A percentile compares a stretch with the other conserved stretches of the same genome.
These are phyloP conservation scores for Clarkia xantiana DNA, from an alignment of 345 rosid genomes.

Conservation along the genomic window DNA sequence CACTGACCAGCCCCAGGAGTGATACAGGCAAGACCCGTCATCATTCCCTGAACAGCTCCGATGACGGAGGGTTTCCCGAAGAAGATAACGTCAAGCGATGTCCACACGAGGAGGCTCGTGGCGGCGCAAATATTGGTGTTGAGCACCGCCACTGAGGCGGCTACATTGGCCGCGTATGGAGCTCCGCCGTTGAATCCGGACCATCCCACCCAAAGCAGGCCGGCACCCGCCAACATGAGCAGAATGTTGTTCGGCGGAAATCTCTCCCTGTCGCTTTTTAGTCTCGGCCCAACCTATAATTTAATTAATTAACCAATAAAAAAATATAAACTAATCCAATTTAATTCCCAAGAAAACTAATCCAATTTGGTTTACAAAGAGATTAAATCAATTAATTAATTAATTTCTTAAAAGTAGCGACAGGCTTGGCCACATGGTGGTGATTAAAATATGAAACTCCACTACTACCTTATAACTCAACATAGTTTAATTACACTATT, in stretches of 20 bases:
- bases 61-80: slow-evolving; percentile 88
- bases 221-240: slow-evolving; percentile 90
- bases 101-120: slow-evolving; percentile 88
- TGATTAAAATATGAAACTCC: too few species aligned
- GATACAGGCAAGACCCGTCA: slow-evolving; percentile 76
- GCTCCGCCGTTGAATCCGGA: slow-evolving; percentile 97
- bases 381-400: too few species aligned
- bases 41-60: slow-evolving; percentile 93
- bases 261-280: slow-evolving; percentile 65
- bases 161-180: slow-evolving; percentile 72
- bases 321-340: neutral
- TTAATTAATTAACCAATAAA: neutral
- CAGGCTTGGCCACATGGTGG: too few species aligned
- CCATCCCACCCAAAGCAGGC: slow-evolving; percentile 95
- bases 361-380: too few species aligned
- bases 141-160: slow-evolving; percentile 51
- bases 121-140: slow-evolving; percentile 85
- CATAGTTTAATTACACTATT: neutral
- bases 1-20: slow-evolving; percentile 80
- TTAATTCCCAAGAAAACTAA: neutral
- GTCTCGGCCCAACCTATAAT: slow-evolving; percentile 78
- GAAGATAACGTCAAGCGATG: slow-evolving; percentile 63
- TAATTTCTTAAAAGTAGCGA: too few species aligned
- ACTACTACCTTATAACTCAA: too few species aligned
- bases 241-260: slow-evolving; percentile 88